Percentiles rank a stretch among this genome's conserved stretches.
These are phyloP conservation scores for Chrysanthemum seticuspe DNA, from an alignment of 129 eudicot genomes.

Conservation along the genomic window DNA sequence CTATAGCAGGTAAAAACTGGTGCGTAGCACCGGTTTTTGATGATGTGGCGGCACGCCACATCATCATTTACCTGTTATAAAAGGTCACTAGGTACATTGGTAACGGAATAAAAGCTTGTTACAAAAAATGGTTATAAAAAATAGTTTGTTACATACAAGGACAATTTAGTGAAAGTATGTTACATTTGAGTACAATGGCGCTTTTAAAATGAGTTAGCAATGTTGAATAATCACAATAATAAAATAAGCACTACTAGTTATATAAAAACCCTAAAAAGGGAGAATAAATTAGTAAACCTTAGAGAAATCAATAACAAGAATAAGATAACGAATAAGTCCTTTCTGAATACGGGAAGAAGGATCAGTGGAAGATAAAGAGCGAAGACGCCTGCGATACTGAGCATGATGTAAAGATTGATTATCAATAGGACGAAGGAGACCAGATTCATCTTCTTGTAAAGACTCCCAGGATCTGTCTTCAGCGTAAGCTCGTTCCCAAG, in stretches of 20 bases:
- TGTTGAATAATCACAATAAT: too few relatives aligned
- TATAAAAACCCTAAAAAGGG: not conserved
- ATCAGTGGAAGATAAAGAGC: constrained; percentile 52
- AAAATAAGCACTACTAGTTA: not conserved
- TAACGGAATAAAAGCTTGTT: too few relatives aligned
- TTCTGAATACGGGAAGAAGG: constrained; percentile 73
- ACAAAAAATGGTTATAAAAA: too few relatives aligned
- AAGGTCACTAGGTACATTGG: too few relatives aligned
- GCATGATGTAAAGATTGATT: constrained; percentile 79
- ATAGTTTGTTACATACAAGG: too few relatives aligned
- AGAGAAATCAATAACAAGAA: constrained; percentile 80
- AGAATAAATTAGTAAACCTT: constrained; percentile 34
- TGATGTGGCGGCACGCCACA: too few relatives aligned
- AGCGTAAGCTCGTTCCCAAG: constrained; percentile 95
- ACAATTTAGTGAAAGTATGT: too few relatives aligned
- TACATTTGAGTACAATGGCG: too few relatives aligned
- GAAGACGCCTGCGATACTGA: constrained; percentile 85
- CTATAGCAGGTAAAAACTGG: too few relatives aligned
- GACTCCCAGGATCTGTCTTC: constrained; percentile 99
- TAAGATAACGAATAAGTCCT: constrained; percentile 88
- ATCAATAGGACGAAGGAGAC: constrained; percentile 86
- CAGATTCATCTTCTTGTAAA: constrained; percentile 94
- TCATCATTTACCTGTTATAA: too few relatives aligned
- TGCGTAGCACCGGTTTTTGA: too few relatives aligned
- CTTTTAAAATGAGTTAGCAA: too few relatives aligned